phyloP scores from a whole-genome alignment of 2,329 filamentous ascomycete species.

The Passalora sequoiae region DNA sequence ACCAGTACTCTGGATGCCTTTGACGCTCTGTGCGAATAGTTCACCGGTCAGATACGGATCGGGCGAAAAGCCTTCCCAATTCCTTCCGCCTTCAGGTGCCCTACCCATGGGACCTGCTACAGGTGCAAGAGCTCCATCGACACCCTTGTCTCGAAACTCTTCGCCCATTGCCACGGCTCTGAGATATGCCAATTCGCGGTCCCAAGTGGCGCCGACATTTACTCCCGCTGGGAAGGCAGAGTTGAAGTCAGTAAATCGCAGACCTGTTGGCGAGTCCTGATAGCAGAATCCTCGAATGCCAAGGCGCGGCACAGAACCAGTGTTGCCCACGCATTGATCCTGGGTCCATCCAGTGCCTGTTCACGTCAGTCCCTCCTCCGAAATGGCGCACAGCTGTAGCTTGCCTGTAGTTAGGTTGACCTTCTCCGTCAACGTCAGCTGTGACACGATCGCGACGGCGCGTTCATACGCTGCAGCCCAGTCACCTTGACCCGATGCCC shows the following conservation, averaged over 20 bases:
- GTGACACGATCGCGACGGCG: slow-evolving; percentile 72
- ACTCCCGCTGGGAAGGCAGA: slow-evolving; percentile 76
- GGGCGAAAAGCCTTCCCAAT: slow-evolving; percentile 66
- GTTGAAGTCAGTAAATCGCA: slow-evolving; percentile 72
- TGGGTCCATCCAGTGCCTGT: slow-evolving; percentile 74
- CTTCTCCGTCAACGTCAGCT: slow-evolving; percentile 79
- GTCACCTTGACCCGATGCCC: slow-evolving; percentile 67
- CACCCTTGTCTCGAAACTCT: slow-evolving; percentile 69
- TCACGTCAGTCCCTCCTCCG: no score
- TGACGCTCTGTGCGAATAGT: slow-evolving; percentile 53
- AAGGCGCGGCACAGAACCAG: slow-evolving; percentile 45
- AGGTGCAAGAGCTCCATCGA: slow-evolving; percentile 69
- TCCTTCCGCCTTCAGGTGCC: slow-evolving; percentile 41
- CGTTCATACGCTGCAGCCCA: slow-evolving; percentile 73
- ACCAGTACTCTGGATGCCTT: slow-evolving; percentile 75
- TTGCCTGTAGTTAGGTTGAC: slow-evolving; percentile 56
- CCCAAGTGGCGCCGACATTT: slow-evolving; percentile 78
- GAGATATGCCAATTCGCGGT: slow-evolving; percentile 62
- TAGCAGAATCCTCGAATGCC: slow-evolving; percentile 58
- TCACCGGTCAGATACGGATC: slow-evolving; percentile 69
- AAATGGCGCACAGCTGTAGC: no score
- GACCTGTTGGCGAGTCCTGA: slow-evolving; percentile 77
- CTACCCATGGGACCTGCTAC: slow-evolving; percentile 70
- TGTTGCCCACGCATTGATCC: slow-evolving; percentile 71
- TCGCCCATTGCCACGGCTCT: slow-evolving; percentile 68